Conservation (phyloP, 2,329 filamentous ascomycete species). For the Claviceps digitariae region DNA sequence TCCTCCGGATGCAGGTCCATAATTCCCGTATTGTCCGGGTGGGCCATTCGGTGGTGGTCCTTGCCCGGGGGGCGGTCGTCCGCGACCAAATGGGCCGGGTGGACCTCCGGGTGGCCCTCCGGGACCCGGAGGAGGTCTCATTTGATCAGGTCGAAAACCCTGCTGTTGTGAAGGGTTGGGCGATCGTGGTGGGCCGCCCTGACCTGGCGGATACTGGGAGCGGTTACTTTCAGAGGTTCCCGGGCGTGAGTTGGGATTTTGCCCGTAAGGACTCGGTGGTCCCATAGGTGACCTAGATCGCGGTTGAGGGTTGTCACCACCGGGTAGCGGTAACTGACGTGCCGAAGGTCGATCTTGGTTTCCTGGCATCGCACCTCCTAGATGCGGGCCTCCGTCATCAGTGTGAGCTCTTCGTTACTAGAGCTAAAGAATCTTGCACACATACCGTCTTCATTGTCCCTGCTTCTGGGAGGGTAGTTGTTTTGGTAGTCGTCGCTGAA, state of each 20-base stretch:
- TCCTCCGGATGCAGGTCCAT: slow-evolving; percentile 15
- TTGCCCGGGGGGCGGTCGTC: slow-evolving; percentile 9
- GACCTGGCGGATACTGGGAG: slow-evolving; percentile 14
- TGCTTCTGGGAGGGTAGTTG: slow-evolving; percentile 17
- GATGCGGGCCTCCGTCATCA: slow-evolving; percentile 40
- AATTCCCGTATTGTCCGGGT: slow-evolving; percentile 7
- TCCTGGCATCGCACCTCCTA: slow-evolving; percentile 36
- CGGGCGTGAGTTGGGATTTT: slow-evolving; percentile 18
- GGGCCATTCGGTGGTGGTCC: slow-evolving; percentile 7
- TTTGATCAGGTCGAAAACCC: slow-evolving; percentile 15
- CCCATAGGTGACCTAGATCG: slow-evolving; percentile 32
- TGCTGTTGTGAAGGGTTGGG: slow-evolving; percentile 15
- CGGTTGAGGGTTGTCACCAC: slow-evolving; percentile 25
- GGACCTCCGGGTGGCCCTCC: slow-evolving; percentile 10
- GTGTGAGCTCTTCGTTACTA: slow-evolving; percentile 37
- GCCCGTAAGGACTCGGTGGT: slow-evolving; percentile 18
- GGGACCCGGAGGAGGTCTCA: slow-evolving; percentile 3
- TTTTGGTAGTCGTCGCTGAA: slow-evolving; percentile 19
- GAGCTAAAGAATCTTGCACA: slow-evolving; percentile 32
- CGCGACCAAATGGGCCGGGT: slow-evolving; percentile 11
- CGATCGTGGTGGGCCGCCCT: slow-evolving; percentile 12
- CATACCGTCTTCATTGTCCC: slow-evolving; percentile 19
- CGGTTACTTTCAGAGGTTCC: slow-evolving; percentile 20
- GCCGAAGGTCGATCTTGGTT: slow-evolving; percentile 21
- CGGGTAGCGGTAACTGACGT: slow-evolving; percentile 25